Percentiles rank a stretch among this genome's conserved stretches.
These are phyloP conservation scores for Ligustrum vulgare DNA, from an alignment of 257 asterid genomes.

Conservation along the genomic window DNA sequence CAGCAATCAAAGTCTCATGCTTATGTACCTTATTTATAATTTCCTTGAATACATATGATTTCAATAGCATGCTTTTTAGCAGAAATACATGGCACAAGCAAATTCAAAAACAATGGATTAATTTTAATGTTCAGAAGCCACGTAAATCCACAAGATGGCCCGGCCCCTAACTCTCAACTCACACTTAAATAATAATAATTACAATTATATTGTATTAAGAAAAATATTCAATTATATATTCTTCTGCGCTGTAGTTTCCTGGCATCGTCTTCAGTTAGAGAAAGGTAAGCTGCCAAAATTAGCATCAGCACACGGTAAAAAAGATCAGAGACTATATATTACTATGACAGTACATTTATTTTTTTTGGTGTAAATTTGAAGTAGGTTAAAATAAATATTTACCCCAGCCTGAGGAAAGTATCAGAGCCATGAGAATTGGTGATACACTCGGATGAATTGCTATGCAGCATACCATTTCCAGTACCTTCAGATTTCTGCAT, in stretches of 20 bases:
- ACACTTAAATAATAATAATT: background rate
- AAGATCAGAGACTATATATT: background rate
- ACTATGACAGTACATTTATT: background rate
- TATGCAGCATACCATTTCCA: conserved; percentile 29
- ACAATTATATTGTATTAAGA: background rate
- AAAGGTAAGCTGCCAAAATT: conserved; percentile 49
- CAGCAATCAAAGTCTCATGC: no score
- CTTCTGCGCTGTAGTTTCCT: background rate
- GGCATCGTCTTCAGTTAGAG: conserved; percentile 22
- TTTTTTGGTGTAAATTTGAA: background rate
- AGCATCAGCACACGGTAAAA: background rate
- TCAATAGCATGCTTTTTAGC: no score
- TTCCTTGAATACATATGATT: no score
- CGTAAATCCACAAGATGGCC: background rate
- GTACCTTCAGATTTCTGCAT: conserved; percentile 24
- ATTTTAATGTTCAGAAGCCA: background rate
- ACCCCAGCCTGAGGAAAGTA: conserved; percentile 70
- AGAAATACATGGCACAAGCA: background rate
- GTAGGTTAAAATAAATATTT: conserved; percentile 14
- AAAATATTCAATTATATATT: background rate
- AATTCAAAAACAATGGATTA: background rate
- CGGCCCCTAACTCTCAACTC: background rate
- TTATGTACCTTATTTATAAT: no score
- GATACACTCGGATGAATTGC: conserved; percentile 45
- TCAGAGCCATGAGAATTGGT: conserved; percentile 35